Conservation (phyloP, 495 filamentous ascomycete species). For the Letharia lupina region DNA sequence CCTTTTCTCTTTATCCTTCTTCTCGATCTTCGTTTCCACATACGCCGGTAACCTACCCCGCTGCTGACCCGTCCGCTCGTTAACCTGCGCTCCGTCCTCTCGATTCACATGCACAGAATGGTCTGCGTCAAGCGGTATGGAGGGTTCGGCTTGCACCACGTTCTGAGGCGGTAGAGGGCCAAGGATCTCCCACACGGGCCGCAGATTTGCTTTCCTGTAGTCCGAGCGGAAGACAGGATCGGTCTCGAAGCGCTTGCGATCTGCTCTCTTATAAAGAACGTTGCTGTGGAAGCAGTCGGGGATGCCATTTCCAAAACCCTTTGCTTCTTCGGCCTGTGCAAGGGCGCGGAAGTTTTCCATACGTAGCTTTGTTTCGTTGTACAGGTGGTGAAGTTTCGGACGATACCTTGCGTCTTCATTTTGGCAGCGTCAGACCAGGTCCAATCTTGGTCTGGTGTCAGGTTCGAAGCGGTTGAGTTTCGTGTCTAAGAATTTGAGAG, state of each 20-base stretch:
- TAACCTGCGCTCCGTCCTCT: background rate
- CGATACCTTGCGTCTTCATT: conserved; percentile 4
- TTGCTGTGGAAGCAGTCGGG: conserved; percentile 14
- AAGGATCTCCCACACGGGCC: background rate
- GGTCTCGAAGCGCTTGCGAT: conserved; percentile 14
- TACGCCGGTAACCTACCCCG: background rate
- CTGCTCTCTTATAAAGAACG: conserved; percentile 11
- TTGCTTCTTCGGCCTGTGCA: background rate
- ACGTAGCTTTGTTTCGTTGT: background rate
- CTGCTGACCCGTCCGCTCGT: background rate
- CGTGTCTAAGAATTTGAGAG: background rate
- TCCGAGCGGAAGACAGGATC: conserved; percentile 10
- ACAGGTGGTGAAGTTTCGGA: background rate
- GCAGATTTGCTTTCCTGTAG: conserved; percentile 4
- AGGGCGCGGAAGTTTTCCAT: conserved; percentile 11
- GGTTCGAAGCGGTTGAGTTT: conserved; percentile 16
- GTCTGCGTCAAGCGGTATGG: background rate
- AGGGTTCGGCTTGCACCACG: background rate
- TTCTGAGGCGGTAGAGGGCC: background rate
- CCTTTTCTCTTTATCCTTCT: background rate
- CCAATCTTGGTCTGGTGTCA: conserved; percentile 17
- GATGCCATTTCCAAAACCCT: background rate
- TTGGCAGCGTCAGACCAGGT: conserved; percentile 35
- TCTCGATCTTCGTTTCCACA: background rate
- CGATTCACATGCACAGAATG: background rate